Percentiles rank a stretch among this genome's conserved stretches.
Evolutionary conservation across 768 basidiomycete species (phyloP).

Genomic region (Termitomyces sp.): DNA sequence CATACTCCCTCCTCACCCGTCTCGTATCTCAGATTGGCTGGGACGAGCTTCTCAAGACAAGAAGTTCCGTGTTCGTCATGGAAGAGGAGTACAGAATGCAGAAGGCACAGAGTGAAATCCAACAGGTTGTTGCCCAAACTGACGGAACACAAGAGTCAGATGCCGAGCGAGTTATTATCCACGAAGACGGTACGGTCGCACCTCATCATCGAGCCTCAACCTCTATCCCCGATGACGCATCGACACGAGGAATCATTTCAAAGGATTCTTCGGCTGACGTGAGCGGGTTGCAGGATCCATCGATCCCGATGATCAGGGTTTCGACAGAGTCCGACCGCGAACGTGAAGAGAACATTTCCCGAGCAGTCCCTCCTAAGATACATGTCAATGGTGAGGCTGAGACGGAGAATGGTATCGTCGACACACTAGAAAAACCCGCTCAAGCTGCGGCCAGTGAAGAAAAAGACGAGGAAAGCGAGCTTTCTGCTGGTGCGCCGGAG

Average conservation of each 20-base stretch:
- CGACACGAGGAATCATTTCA: slow-evolving; percentile 60
- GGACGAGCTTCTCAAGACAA: slow-evolving; percentile 96
- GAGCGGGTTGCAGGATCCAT: slow-evolving; percentile 23
- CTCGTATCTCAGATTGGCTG: slow-evolving; percentile 95
- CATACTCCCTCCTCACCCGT: slow-evolving; percentile 86
- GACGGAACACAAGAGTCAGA: slow-evolving; percentile 31
- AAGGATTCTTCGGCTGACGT: slow-evolving; percentile 30
- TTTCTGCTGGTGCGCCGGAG: slow-evolving; percentile 43
- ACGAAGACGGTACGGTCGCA: slow-evolving; percentile 60
- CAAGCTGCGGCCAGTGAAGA: slow-evolving; percentile 54
- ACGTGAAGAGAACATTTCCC: slow-evolving; percentile 33
- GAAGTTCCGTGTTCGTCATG: slow-evolving; percentile 98
- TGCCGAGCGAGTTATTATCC: slow-evolving; percentile 44
- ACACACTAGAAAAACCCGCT: slow-evolving; percentile 43
- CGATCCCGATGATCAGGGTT: slow-evolving; percentile 68
- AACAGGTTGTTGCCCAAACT: slow-evolving; percentile 29
- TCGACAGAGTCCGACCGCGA: slow-evolving; percentile 66
- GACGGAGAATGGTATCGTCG: slow-evolving; percentile 30
- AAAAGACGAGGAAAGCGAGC: slow-evolving; percentile 35
- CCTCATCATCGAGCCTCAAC: slow-evolving; percentile 22
- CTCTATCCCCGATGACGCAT: slow-evolving; percentile 57
- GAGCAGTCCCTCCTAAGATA: slow-evolving; percentile 18
- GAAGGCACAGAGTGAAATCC: slow-evolving; percentile 78
- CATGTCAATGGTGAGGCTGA: slow-evolving; percentile 29
- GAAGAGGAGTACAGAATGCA: slow-evolving; percentile 99